phyloP scores from a whole-genome alignment of 2,329 filamentous ascomycete genomes.

The Graphiopsis chlorocephala region DNA sequence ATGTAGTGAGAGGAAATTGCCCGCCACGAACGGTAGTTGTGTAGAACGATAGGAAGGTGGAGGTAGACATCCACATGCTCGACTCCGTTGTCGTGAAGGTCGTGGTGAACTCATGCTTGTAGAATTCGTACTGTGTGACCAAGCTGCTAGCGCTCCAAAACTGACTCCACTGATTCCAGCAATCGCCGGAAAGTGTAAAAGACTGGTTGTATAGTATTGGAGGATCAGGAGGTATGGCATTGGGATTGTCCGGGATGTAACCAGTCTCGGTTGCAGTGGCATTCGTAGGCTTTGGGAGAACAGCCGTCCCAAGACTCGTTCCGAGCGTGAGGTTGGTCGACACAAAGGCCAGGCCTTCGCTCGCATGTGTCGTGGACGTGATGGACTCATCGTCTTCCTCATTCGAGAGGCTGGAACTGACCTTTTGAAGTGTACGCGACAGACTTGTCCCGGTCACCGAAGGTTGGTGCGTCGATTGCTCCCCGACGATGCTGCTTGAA shows the following conservation, averaged over 20 bases:
- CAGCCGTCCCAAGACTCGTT: neutral
- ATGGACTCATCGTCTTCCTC: neutral
- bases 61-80: neutral
- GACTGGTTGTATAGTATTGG: neutral
- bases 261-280: neutral
- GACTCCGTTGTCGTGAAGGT: neutral
- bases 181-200: neutral
- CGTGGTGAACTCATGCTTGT: neutral
- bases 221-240: neutral
- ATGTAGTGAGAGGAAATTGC: neutral
- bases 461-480: neutral
- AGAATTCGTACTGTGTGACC: neutral
- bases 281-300: neutral
- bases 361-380: neutral
- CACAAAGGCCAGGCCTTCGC: neutral
- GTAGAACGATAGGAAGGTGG: neutral
- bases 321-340: neutral
- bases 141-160: neutral
- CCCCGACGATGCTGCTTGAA: neutral
- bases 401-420: neutral
- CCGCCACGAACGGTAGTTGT: neutral
- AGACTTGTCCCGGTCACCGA: neutral
- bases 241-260: neutral
- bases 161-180: conserved; percentile 12
- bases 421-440: neutral